Evolutionary conservation across 345 rosid genomes (phyloP).

Genomic region (Anacardium occidentale): DNA sequence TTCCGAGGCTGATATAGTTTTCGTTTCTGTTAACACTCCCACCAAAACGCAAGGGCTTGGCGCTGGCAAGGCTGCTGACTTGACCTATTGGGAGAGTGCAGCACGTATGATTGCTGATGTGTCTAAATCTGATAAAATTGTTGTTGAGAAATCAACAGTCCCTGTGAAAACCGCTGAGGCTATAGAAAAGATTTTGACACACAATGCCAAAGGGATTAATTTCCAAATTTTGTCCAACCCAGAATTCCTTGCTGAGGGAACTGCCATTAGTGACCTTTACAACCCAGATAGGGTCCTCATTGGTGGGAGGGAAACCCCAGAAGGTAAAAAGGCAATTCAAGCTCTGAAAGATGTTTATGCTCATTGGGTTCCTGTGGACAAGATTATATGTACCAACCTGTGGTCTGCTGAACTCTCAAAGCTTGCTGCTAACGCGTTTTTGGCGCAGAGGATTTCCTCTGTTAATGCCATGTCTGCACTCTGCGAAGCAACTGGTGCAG

Average conservation of each 20-base stretch:
- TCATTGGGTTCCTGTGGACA: constrained; percentile 67
- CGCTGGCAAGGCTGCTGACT: constrained; percentile 77
- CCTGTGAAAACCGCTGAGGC: constrained; percentile 79
- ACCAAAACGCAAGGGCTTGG: constrained; percentile 75
- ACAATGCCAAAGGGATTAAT: constrained; percentile 64
- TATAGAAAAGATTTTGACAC: constrained; percentile 66
- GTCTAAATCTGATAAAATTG: constrained; percentile 65
- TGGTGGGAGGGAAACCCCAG: constrained; percentile 69
- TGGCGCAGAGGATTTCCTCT: constrained; percentile 71
- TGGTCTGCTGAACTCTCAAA: constrained; percentile 80
- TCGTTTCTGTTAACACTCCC: constrained; percentile 76
- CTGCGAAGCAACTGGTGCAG: constrained; percentile 76
- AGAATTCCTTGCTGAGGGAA: constrained; percentile 77
- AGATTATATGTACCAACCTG: constrained; percentile 62
- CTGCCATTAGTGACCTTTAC: constrained; percentile 56
- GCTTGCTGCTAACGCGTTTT: constrained; percentile 77
- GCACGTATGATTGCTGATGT: constrained; percentile 80
- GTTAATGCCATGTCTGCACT: constrained; percentile 77
- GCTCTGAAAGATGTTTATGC: constrained; percentile 63
- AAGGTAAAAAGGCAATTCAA: constrained; percentile 49
- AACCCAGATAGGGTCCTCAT: constrained; percentile 66
- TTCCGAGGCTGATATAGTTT: constrained; percentile 59
- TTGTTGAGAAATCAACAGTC: constrained; percentile 75
- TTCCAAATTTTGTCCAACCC: constrained; percentile 76
- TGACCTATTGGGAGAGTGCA: constrained; percentile 84